These are phyloP conservation scores for Amphicarpaea edgeworthii DNA, from an alignment of 306 rosid genomes.

Conservation along the genomic window DNA sequence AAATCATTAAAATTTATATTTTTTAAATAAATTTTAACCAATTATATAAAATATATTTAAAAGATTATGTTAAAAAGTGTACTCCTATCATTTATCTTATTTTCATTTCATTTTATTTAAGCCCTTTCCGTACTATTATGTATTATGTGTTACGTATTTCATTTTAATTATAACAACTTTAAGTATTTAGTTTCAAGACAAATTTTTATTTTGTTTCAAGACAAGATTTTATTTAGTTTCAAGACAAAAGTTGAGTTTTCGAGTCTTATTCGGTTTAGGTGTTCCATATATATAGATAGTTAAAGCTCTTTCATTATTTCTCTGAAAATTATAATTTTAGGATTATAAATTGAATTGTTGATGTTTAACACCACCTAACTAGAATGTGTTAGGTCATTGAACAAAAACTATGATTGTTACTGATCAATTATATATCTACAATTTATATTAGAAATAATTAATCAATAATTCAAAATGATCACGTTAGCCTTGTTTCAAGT, in stretches of 20 bases:
- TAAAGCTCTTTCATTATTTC: not conserved
- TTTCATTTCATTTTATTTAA: not conserved
- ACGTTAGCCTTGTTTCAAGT: not conserved
- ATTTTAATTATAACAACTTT: not conserved
- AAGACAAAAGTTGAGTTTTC: conserved; percentile 1
- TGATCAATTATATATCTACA: not conserved
- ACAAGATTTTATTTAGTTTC: not conserved
- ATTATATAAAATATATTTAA: too few species aligned
- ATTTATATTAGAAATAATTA: not conserved
- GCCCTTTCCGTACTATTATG: not conserved
- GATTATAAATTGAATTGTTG: conserved; percentile 22
- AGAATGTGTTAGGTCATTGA: not conserved
- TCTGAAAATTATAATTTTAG: not conserved
- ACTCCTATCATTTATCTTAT: too few species aligned
- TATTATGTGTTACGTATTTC: conserved; percentile 27
- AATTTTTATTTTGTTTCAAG: not conserved
- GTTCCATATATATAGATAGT: not conserved
- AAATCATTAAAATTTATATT: too few species aligned
- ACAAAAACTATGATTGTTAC: not conserved
- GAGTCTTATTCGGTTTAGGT: not conserved
- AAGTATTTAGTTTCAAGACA: conserved; percentile 3
- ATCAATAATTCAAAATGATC: conserved; percentile 17
- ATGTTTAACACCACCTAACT: conserved; percentile 40
- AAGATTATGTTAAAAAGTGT: too few species aligned
- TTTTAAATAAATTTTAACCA: too few species aligned